phyloP scores from a whole-genome alignment of 176 grass and related monocot species.

The Zea luxurians region DNA sequence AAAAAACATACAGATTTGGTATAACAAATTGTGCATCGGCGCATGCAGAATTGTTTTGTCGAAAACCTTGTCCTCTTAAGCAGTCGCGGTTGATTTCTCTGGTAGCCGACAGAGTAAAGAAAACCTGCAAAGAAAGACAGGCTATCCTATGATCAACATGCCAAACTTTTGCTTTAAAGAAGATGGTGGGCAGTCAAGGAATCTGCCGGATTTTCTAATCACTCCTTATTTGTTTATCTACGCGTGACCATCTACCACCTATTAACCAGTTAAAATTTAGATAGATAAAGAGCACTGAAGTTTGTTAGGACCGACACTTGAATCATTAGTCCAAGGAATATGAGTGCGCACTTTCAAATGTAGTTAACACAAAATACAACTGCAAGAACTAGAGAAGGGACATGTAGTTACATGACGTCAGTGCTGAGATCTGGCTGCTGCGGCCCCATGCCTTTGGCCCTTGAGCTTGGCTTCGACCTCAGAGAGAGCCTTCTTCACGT shows the following conservation, averaged over 20 bases:
- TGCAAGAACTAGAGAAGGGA: neutral
- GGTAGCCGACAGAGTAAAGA: conserved; percentile 32
- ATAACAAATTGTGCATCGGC: conserved; percentile 12
- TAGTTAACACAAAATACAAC: neutral
- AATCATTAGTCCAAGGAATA: conserved; percentile 19
- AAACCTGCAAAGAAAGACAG: conserved; percentile 29
- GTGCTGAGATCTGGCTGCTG: conserved; percentile 33
- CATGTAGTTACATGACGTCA: conserved; percentile 43
- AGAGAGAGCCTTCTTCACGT: conserved; percentile 64
- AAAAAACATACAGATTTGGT: conserved; percentile 29
- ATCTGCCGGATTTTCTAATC: conserved; percentile 41
- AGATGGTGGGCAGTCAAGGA: conserved; percentile 26
- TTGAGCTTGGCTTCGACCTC: conserved; percentile 66
- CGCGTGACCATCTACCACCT: conserved; percentile 26
- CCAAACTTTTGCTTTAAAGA: conserved; percentile 33
- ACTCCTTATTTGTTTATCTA: conserved; percentile 31
- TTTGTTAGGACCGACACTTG: conserved; percentile 31
- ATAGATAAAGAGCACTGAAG: conserved; percentile 16
- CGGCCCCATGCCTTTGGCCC: conserved; percentile 41
- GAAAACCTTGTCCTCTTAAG: conserved; percentile 39
- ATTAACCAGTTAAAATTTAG: conserved; percentile 36
- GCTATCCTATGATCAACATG: conserved; percentile 10
- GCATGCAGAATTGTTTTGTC: conserved; percentile 28
- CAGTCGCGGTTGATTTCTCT: conserved; percentile 31
- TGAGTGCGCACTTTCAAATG: neutral